Percentiles rank a stretch among this genome's conserved stretches.
Evolutionary conservation across 768 basidiomycete genomes (phyloP).

Genomic region (Phlebiopsis flavidoalba): DNA sequence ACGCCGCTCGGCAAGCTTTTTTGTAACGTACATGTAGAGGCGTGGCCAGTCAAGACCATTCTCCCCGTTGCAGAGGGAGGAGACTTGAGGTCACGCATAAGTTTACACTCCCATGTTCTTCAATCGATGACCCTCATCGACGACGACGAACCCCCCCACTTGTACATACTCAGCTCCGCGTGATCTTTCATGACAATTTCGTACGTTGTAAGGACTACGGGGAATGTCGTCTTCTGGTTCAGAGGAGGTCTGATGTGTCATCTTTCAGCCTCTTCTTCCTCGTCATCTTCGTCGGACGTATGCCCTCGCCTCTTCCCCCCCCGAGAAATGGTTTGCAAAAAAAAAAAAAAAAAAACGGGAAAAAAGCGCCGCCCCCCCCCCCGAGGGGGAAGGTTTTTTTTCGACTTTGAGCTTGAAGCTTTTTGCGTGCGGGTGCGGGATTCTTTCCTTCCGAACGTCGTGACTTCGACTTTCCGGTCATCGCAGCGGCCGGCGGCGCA

Average conservation of each 20-base stretch:
- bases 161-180: constrained; percentile 54
- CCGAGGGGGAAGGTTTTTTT: no score
- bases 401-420: no score
- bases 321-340: no score
- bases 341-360: no score
- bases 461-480: no score
- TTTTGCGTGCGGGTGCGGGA: no score
- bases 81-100: constrained; percentile 87
- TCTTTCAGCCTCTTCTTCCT: constrained; percentile 8
- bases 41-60: constrained; percentile 93
- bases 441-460: no score
- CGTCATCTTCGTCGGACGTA: not conserved
- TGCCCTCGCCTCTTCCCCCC: not conserved
- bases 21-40: constrained; percentile 76
- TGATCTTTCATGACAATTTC: constrained; percentile 89
- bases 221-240: constrained; percentile 39
- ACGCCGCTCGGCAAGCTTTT: not conserved
- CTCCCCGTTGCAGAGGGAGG: constrained; percentile 80
- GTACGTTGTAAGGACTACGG: constrained; percentile 87
- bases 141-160: constrained; percentile 91
- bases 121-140: constrained; percentile 92
- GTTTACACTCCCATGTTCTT: constrained; percentile 92
- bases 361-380: no score
- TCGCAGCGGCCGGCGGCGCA: no score
- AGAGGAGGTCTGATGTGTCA: constrained; percentile 5